Percentiles rank a stretch among this genome's conserved stretches.
Conservation (phyloP, 2,329 filamentous ascomycete genomes). For the Trichophyton equinum region DNA sequence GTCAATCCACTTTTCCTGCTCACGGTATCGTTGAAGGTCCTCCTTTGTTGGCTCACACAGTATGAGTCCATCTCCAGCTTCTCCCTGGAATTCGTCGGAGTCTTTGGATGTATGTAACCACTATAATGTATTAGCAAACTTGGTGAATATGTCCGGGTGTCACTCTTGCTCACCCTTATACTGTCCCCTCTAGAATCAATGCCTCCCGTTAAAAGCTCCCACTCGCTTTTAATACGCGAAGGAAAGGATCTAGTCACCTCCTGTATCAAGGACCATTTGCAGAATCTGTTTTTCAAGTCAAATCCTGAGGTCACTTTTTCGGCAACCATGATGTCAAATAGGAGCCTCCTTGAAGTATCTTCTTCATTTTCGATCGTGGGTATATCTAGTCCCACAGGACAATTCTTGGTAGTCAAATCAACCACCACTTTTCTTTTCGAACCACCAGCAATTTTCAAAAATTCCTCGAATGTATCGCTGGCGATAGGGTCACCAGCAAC, state of each 20-base stretch:
- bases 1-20: constrained; percentile 1
- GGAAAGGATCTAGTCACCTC: neutral
- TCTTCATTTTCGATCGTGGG: neutral
- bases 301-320: neutral
- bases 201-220: neutral
- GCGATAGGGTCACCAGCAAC: neutral
- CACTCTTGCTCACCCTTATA: neutral
- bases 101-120: neutral
- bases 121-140: neutral
- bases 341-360: neutral
- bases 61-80: neutral
- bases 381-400: neutral
- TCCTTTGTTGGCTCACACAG: neutral
- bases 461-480: neutral
- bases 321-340: neutral
- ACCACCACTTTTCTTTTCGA: neutral
- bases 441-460: neutral
- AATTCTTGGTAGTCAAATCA: neutral
- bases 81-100: neutral
- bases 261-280: neutral
- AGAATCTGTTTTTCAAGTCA: neutral
- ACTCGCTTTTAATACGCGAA: neutral
- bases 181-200: neutral
- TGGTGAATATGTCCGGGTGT: neutral
- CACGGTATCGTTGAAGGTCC: neutral